A percentile compares a stretch with the other conserved stretches of the same genome.
Conservation (phyloP, 495 filamentous ascomycete genomes). For the Geopyxis carbonaria region DNA sequence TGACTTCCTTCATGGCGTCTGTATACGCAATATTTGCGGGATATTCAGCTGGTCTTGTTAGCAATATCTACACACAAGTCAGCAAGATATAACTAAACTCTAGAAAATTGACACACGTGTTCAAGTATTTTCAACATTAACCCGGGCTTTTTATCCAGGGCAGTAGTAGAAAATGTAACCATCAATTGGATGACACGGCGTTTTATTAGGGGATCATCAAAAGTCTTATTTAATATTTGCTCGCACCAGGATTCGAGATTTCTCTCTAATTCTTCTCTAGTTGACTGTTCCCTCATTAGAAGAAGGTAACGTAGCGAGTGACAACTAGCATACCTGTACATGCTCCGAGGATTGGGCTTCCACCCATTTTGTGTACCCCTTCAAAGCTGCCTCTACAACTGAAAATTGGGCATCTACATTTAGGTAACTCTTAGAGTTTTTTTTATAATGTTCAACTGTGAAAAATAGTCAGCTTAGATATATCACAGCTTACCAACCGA, state of each 20-base stretch:
- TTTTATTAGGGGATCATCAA: conserved; percentile 76
- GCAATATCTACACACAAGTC: conserved; percentile 40
- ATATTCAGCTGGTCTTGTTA: conserved; percentile 54
- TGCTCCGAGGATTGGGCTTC: conserved; percentile 37
- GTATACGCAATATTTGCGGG: conserved; percentile 54
- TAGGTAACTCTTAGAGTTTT: conserved; percentile 57
- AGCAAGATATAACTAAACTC: conserved; percentile 4
- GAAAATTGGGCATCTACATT: conserved; percentile 76
- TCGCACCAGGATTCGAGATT: conserved; percentile 69
- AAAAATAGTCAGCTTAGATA: not conserved
- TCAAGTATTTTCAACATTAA: conserved; percentile 80
- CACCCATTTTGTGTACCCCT: conserved; percentile 75
- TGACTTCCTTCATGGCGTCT: conserved; percentile 81
- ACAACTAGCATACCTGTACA: conserved; percentile 29
- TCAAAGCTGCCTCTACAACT: conserved; percentile 78
- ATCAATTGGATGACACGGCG: conserved; percentile 69
- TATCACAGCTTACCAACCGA: not conserved
- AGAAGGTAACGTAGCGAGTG: conserved; percentile 10
- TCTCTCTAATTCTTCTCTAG: conserved; percentile 41
- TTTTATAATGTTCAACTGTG: conserved; percentile 58
- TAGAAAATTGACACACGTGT: conserved; percentile 29
- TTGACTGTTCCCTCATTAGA: conserved; percentile 38
- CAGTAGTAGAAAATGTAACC: conserved; percentile 68
- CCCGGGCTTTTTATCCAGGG: conserved; percentile 54
- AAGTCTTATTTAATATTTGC: conserved; percentile 51